Percentiles rank a stretch among this genome's conserved stretches.
phyloP scores from a whole-genome alignment of 2,329 filamentous ascomycete genomes.

The Tolypocladium endophyticum region DNA sequence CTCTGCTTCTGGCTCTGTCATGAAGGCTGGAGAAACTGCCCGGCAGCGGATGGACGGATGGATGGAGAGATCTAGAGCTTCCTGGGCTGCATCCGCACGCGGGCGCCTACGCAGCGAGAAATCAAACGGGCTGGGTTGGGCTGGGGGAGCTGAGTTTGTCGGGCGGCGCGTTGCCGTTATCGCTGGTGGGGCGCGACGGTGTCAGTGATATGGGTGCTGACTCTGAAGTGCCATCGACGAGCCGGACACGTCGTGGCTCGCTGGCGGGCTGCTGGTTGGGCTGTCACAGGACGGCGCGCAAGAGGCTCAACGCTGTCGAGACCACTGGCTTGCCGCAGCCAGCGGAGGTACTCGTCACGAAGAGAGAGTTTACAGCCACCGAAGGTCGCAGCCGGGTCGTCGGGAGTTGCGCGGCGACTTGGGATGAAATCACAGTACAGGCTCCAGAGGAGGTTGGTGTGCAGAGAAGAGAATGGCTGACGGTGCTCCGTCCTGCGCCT shows the following conservation, averaged over 20 bases:
- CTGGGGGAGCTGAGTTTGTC: not conserved
- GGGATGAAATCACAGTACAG: not conserved
- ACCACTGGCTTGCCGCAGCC: not conserved
- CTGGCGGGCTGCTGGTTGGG: not conserved
- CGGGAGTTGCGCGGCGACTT: not conserved
- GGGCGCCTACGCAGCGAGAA: constrained; percentile 1
- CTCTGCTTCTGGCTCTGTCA: constrained; percentile 35
- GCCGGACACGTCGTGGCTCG: not conserved
- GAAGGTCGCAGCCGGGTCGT: not conserved
- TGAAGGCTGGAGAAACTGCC: constrained; percentile 18
- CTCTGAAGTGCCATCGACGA: not conserved
- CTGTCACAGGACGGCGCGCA: not conserved
- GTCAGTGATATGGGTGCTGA: not conserved
- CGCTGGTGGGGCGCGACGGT: not conserved
- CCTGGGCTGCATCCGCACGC: not conserved
- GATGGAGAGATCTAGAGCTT: constrained; percentile 1
- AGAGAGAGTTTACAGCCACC: not conserved
- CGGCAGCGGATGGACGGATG: not conserved
- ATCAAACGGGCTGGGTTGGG: not conserved
- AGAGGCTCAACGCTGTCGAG: not conserved
- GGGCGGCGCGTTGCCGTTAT: not conserved
- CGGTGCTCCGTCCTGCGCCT: not conserved
- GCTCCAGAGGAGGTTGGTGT: not conserved
- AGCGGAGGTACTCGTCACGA: not conserved
- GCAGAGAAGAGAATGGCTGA: not conserved